A percentile compares a stretch with the other conserved stretches of the same genome.
Evolutionary conservation across 179 eudicot species (phyloP).

Genomic region (Beta macrorhiza): DNA sequence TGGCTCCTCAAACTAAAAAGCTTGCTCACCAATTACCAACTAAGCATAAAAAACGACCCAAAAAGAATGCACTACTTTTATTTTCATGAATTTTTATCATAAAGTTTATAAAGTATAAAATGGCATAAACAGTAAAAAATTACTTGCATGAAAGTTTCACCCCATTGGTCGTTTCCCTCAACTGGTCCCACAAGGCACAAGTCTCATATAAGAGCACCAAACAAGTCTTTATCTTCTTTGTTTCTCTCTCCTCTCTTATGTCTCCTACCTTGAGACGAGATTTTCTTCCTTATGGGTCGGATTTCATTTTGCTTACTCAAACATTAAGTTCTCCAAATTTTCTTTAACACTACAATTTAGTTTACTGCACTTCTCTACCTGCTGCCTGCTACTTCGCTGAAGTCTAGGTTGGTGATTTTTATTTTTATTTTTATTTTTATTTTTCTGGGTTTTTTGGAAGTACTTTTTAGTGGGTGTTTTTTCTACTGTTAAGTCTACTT

Average conservation of each 20-base stretch:
- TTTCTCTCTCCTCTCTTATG: constrained; percentile 8
- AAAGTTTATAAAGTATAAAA: background rate
- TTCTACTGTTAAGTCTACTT: background rate
- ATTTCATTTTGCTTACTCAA: constrained; percentile 13
- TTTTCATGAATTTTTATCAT: background rate
- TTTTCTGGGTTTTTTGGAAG: background rate
- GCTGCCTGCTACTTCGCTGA: background rate
- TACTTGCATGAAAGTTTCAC: constrained; percentile 4
- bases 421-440: no score
- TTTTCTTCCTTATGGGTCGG: constrained; percentile 31
- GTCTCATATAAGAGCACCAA: constrained; percentile 18
- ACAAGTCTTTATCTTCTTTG: background rate
- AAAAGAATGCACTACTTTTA: background rate
- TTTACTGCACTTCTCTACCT: constrained; percentile 8
- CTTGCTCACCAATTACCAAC: background rate
- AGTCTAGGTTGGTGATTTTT: constrained; percentile 8
- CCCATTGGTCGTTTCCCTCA: constrained; percentile 13
- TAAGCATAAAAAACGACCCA: background rate
- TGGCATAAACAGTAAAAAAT: background rate
- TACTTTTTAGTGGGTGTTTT: background rate
- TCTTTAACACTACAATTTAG: constrained; percentile 19
- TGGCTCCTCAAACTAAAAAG: background rate
- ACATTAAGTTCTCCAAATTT: constrained; percentile 12
- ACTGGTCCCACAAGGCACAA: background rate
- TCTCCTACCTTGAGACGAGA: constrained; percentile 38